Evolutionary conservation across 2,329 filamentous ascomycete genomes (phyloP).

Genomic region (Passalora sequoiae): DNA sequence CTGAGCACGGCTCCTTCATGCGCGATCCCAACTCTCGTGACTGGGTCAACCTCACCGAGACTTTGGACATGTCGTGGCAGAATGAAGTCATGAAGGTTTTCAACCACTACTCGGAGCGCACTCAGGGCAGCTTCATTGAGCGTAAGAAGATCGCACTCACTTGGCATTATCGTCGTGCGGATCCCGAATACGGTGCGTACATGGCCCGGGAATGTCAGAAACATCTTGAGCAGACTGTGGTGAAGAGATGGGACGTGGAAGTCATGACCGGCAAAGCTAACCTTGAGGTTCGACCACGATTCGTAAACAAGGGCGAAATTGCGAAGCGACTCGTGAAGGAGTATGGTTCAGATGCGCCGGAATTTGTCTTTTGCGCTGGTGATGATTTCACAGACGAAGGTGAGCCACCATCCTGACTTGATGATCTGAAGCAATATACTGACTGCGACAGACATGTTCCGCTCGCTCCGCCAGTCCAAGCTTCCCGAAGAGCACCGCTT

Average conservation of each 20-base stretch:
- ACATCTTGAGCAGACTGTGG: constrained; percentile 71
- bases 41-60: constrained; percentile 87
- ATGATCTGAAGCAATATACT: constrained; percentile 17
- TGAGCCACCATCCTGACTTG: constrained; percentile 37
- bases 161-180: constrained; percentile 92
- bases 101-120: constrained; percentile 80
- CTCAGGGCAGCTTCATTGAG: constrained; percentile 90
- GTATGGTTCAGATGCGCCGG: constrained; percentile 64
- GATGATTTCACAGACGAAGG: constrained; percentile 98
- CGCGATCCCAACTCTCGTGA: constrained; percentile 67
- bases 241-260: constrained; percentile 79
- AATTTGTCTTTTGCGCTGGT: constrained; percentile 85
- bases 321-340: constrained; percentile 73
- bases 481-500: constrained; percentile 66
- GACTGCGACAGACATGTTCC: constrained; percentile 64
- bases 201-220: constrained; percentile 75
- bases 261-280: constrained; percentile 98
- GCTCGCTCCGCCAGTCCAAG: constrained; percentile 60
- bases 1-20: constrained; percentile 95
- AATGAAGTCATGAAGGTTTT: constrained; percentile 77
- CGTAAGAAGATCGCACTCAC: constrained; percentile 89
- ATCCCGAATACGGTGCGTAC: constrained; percentile 76
- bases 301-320: constrained; percentile 98
- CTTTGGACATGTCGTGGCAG: constrained; percentile 89
- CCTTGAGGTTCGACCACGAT: constrained; percentile 89